Evolutionary conservation across 352 stramenopile species (phyloP).

Genomic region (Phytopythium chamaehyphon): DNA sequence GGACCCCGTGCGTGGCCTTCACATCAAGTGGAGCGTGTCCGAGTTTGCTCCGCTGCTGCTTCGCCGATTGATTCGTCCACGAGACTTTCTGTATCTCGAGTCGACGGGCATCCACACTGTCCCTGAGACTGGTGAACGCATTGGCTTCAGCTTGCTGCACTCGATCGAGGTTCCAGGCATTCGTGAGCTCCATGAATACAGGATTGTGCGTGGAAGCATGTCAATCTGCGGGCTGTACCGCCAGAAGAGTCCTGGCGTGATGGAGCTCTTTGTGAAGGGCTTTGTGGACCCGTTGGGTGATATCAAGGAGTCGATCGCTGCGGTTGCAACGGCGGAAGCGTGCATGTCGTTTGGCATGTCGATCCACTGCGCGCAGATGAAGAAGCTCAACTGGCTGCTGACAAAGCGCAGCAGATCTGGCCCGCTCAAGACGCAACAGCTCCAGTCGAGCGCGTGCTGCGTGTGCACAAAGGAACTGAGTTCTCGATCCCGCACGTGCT

Average conservation of each 20-base stretch:
- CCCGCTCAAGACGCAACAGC: constrained; percentile 19
- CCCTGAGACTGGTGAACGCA: constrained; percentile 21
- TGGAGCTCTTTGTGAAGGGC: constrained; percentile 33
- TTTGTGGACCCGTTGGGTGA: constrained; percentile 31
- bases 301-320: constrained; percentile 27
- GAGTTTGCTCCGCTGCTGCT: constrained; percentile 21
- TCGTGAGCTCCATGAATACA: constrained; percentile 21
- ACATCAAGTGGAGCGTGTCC: constrained; percentile 51
- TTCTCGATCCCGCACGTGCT: constrained; percentile 22
- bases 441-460: constrained; percentile 22
- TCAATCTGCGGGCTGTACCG: constrained; percentile 38
- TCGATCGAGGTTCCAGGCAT: constrained; percentile 34
- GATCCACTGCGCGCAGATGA: constrained; percentile 38
- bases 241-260: constrained; percentile 18
- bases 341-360: constrained; percentile 31
- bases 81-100: constrained; percentile 55
- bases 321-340: constrained; percentile 23
- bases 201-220: constrained; percentile 30
- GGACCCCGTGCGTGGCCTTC: constrained; percentile 48
- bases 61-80: constrained; percentile 23
- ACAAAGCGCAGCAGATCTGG: constrained; percentile 19
- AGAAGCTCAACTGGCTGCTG: constrained; percentile 37
- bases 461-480: constrained; percentile 21
- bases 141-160: constrained; percentile 39
- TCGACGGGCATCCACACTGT: constrained; percentile 25